Evolutionary conservation across 805 yeast genomes (phyloP).

Genomic region (Millerago galiae): DNA sequence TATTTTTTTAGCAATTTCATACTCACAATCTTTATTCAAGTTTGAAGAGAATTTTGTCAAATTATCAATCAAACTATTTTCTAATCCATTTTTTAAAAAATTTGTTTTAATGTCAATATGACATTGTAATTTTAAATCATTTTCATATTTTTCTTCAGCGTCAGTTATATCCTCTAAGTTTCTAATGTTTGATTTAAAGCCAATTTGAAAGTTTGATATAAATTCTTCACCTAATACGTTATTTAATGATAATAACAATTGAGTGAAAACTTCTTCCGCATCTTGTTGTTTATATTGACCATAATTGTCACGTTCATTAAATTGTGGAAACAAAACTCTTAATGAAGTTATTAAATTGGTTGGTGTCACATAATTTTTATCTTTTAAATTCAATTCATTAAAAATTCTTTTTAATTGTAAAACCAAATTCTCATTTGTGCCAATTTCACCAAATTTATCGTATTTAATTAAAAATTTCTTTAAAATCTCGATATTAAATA

Average conservation of each 20-base stretch:
- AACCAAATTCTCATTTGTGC: slow-evolving; percentile 33
- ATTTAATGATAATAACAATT: slow-evolving; percentile 51
- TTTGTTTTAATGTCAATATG: slow-evolving; percentile 84
- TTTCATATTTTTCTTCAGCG: slow-evolving; percentile 45
- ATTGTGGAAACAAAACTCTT: slow-evolving; percentile 77
- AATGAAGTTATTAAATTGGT: slow-evolving; percentile 55
- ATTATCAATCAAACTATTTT: slow-evolving; percentile 65
- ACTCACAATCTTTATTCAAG: slow-evolving; percentile 65
- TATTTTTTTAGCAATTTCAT: slow-evolving; percentile 52
- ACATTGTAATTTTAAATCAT: slow-evolving; percentile 72
- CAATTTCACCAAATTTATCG: slow-evolving; percentile 33
- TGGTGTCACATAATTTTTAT: slow-evolving; percentile 45
- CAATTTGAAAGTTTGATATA: slow-evolving; percentile 56
- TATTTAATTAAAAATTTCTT: slow-evolving; percentile 52
- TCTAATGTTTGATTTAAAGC: slow-evolving; percentile 54
- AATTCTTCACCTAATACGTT: slow-evolving; percentile 41
- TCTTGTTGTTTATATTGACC: slow-evolving; percentile 93
- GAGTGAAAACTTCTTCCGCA: slow-evolving; percentile 94
- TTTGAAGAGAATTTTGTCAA: slow-evolving; percentile 72
- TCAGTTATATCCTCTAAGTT: slow-evolving; percentile 52
- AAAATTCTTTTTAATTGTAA: slow-evolving; percentile 44
- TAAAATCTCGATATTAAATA: slow-evolving; percentile 71
- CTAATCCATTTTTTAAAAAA: slow-evolving; percentile 79
- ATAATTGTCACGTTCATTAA: slow-evolving; percentile 65
- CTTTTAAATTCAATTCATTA: slow-evolving; percentile 30